These are phyloP conservation scores for Kregervanrija delftensis DNA, from an alignment of 805 yeast genomes.

Conservation along the genomic window DNA sequence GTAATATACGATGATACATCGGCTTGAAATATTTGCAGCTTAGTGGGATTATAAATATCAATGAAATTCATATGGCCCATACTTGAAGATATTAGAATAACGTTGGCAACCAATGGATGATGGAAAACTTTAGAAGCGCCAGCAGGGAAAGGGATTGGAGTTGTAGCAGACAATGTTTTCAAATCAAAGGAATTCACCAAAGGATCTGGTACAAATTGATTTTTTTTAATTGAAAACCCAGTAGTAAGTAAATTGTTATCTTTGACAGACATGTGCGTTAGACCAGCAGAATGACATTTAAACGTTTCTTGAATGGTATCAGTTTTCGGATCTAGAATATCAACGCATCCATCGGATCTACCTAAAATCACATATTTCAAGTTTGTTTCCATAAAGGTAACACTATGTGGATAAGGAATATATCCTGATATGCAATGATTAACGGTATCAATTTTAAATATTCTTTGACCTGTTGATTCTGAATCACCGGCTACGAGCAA, in stretches of 20 bases:
- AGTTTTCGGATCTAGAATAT: conserved; percentile 53
- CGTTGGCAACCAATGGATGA: conserved; percentile 81
- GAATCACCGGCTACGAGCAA: conserved; percentile 37
- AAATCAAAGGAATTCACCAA: conserved; percentile 78
- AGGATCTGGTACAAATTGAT: conserved; percentile 60
- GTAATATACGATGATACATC: conserved; percentile 43
- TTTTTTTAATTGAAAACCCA: conserved; percentile 66
- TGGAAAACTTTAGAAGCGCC: conserved; percentile 82
- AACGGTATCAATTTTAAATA: conserved; percentile 37
- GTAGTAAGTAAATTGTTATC: conserved; percentile 71
- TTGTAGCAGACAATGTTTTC: conserved; percentile 57
- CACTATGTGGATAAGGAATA: conserved; percentile 36
- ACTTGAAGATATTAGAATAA: conserved; percentile 64
- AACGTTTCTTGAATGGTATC: conserved; percentile 44
- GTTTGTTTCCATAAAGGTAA: conserved; percentile 42
- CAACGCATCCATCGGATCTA: conserved; percentile 51
- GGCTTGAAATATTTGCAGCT: conserved; percentile 58
- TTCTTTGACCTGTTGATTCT: conserved; percentile 20
- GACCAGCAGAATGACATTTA: conserved; percentile 51
- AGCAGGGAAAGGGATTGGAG: conserved; percentile 83
- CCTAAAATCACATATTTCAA: conserved; percentile 54
- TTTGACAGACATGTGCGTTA: conserved; percentile 58
- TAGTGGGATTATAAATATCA: conserved; percentile 75
- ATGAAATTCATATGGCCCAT: conserved; percentile 81
- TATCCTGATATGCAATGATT: conserved; percentile 30